A percentile compares a stretch with the other conserved stretches of the same genome.
Conservation (phyloP, 2,329 filamentous ascomycete species). For the Stemphylium beticola region DNA sequence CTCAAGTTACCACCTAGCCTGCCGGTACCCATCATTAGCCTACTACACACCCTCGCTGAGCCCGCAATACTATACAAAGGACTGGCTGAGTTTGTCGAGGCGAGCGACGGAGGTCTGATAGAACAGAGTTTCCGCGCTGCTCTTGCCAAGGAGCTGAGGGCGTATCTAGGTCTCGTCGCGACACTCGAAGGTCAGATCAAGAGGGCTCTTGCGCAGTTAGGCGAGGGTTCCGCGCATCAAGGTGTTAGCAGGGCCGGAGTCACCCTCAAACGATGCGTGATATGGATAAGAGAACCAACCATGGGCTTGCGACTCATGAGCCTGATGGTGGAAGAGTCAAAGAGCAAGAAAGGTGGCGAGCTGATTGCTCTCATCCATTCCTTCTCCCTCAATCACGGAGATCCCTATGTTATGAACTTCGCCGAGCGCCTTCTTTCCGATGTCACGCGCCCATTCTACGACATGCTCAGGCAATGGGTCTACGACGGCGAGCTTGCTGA, state of each 20-base stretch:
- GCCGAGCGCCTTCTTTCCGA: slow-evolving; percentile 86
- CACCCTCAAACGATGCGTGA: slow-evolving; percentile 91
- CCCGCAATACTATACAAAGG: slow-evolving; percentile 89
- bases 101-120: slow-evolving; percentile 80
- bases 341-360: slow-evolving; percentile 82
- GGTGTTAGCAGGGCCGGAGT: slow-evolving; percentile 86
- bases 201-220: slow-evolving; percentile 76
- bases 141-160: slow-evolving; percentile 81
- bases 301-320: slow-evolving; percentile 95
- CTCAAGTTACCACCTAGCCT: slow-evolving; percentile 80
- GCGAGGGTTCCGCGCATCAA: slow-evolving; percentile 69
- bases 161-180: slow-evolving; percentile 88
- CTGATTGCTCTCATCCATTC: slow-evolving; percentile 92
- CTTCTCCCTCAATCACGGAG: slow-evolving; percentile 91
- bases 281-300: slow-evolving; percentile 97
- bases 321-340: slow-evolving; percentile 89
- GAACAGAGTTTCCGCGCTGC: slow-evolving; percentile 91
- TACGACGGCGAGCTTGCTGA: slow-evolving; percentile 98
- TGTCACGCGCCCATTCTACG: slow-evolving; percentile 93
- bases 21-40: slow-evolving; percentile 81
- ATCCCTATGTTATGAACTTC: slow-evolving; percentile 92
- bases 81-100: slow-evolving; percentile 81
- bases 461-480: slow-evolving; percentile 95
- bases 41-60: slow-evolving; percentile 89
- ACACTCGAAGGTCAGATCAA: slow-evolving; percentile 92